Evolutionary conservation across 805 yeast genomes (phyloP), one percentile per base, ranked within the genome.

Genomic region (Saccharomyces mikatae): DNA sequence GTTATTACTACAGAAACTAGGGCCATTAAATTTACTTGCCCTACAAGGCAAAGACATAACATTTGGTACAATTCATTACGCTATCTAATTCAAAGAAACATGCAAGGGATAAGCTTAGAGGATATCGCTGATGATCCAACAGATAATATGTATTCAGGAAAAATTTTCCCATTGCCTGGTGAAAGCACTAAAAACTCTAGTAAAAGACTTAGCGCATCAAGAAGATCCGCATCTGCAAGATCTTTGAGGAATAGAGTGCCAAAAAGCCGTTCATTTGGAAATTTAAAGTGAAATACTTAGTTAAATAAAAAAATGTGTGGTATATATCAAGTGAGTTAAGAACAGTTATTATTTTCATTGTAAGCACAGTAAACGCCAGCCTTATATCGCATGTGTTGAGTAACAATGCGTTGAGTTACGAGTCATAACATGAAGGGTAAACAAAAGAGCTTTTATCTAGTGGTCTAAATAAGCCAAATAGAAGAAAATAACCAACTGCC

Each of bases 1-100:
- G 69, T 91, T 50, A 81, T 94, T 44, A 84, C 78, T 55, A 83
- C 96, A 2, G 80, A 80, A 51, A 80, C 80, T 47, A 80, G 85
- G 52, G 73, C 81, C 3, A 72, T 92, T 60, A 88, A 84, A 70
- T 74, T 92, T 52, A 92, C 98, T 0, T 91, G 97, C 71, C 84
- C 94, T 6, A 87, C 89, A 0, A 79, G 94, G 65, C 85, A 84
- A 59, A 81, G 96, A 47, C 98, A 92, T 68, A 88, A 88, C 64
- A 83, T 89, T 44, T 92, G 99, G 99, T 85, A 78, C 68, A 86
- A 88, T 63, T 87, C 96, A 0, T 74, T 92, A 57, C 78, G 86
- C 52, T 91, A 86, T 65, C 71, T 91, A 71, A 72, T 89, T 41
- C 84, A 83, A 65, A 74, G 87, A 65, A 82, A 78, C 56, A 71